phyloP scores from a whole-genome alignment of 208 protist genomes.

The Leishmania braziliensis region DNA sequence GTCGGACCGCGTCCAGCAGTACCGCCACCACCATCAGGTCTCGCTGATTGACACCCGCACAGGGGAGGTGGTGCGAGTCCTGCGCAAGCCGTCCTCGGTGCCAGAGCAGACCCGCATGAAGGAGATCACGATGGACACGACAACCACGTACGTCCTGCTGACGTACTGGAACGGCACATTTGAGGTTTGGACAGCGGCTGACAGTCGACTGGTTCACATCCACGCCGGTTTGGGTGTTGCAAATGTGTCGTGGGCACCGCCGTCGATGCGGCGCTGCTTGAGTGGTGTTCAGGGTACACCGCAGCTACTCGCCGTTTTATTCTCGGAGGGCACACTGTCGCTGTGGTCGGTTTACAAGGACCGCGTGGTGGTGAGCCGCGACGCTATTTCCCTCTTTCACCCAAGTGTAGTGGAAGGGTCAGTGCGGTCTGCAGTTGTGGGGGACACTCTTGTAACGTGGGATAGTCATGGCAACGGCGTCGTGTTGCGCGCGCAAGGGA shows the following conservation, averaged over 20 bases:
- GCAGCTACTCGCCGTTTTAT: slow-evolving; percentile 74
- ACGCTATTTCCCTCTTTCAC: slow-evolving; percentile 53
- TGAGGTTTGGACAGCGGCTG: slow-evolving; percentile 80
- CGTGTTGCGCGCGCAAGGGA: slow-evolving; percentile 34
- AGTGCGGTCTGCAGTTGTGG: slow-evolving; percentile 42
- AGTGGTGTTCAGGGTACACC: slow-evolving; percentile 63
- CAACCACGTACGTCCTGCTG: slow-evolving; percentile 62
- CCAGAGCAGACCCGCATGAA: slow-evolving; percentile 69
- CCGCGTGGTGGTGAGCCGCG: slow-evolving; percentile 68
- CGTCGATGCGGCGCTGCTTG: slow-evolving; percentile 51
- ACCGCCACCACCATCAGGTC: slow-evolving; percentile 75
- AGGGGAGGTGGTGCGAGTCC: slow-evolving; percentile 65
- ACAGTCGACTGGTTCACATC: slow-evolving; percentile 65
- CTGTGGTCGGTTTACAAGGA: slow-evolving; percentile 85
- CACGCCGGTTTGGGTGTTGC: slow-evolving; percentile 74
- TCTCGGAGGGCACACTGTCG: slow-evolving; percentile 70
- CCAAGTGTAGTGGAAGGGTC: slow-evolving; percentile 29
- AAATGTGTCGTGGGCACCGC: slow-evolving; percentile 78
- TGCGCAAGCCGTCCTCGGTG: slow-evolving; percentile 68
- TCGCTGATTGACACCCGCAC: slow-evolving; percentile 75
- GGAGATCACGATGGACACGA: slow-evolving; percentile 58
- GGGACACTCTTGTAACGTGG: slow-evolving; percentile 45
- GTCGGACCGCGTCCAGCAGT: slow-evolving; percentile 52
- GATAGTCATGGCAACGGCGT: slow-evolving; percentile 48
- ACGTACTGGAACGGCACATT: slow-evolving; percentile 79